A percentile compares a stretch with the other conserved stretches of the same genome.
These are phyloP conservation scores for Penicillium lividum DNA, from an alignment of 495 filamentous ascomycete genomes.

Conservation along the genomic window DNA sequence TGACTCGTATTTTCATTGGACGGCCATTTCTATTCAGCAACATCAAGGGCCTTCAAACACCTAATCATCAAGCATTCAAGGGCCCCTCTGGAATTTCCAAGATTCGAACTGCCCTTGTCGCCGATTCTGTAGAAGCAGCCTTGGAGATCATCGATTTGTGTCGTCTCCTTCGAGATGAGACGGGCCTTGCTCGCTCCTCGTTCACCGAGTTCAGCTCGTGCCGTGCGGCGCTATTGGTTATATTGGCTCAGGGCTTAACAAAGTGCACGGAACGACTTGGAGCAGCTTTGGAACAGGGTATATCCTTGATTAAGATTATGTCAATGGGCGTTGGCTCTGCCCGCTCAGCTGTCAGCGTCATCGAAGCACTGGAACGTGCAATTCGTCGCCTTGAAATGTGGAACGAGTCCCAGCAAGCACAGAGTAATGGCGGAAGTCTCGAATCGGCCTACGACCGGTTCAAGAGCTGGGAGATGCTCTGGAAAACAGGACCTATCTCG, in stretches of 20 bases:
- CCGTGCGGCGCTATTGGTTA: conserved; percentile 51
- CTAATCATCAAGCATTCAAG: conserved; percentile 26
- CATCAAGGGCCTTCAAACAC: conserved; percentile 33
- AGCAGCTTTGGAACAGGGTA: conserved; percentile 47
- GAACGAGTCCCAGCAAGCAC: conserved; percentile 38
- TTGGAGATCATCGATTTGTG: conserved; percentile 51
- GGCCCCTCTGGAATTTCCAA: conserved; percentile 39
- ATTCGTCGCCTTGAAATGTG: conserved; percentile 48
- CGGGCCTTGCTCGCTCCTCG: conserved; percentile 51
- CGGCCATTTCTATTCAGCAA: conserved; percentile 52
- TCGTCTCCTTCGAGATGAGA: conserved; percentile 47
- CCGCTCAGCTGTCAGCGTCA: conserved; percentile 51
- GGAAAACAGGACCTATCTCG: conserved; percentile 50
- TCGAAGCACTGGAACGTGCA: conserved; percentile 51
- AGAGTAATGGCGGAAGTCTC: conserved; percentile 29
- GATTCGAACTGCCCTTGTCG: conserved; percentile 43
- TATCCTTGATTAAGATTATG: conserved; percentile 54
- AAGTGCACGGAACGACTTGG: conserved; percentile 49
- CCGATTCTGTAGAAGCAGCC: conserved; percentile 52
- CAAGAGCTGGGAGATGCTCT: conserved; percentile 56
- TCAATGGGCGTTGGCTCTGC: conserved; percentile 54
- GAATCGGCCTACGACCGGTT: conserved; percentile 53
- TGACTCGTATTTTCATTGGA: conserved; percentile 50
- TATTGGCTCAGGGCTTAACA: conserved; percentile 50
- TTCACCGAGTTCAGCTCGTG: conserved; percentile 56